phyloP scores from a whole-genome alignment of 2,329 filamentous ascomycete species.

The Cryphonectria naterciae region DNA sequence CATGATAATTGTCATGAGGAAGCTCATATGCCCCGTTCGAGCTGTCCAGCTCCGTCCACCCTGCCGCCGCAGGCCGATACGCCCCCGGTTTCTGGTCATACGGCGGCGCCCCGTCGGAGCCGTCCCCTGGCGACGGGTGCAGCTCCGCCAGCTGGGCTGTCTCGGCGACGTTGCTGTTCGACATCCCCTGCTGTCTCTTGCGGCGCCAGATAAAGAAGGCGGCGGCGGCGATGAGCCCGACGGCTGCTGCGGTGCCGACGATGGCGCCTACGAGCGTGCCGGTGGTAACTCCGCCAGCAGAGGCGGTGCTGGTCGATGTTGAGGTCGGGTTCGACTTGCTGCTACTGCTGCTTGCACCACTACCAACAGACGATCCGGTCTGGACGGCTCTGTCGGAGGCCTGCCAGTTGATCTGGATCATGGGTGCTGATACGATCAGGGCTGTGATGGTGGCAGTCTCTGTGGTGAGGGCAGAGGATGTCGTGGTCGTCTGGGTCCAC shows the following conservation, averaged over 20 bases:
- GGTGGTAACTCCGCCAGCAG: background rate
- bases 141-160: slow-evolving; percentile 1
- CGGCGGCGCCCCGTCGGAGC: background rate
- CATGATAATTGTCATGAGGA: background rate
- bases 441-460: slow-evolving; percentile 12
- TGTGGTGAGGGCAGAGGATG: background rate
- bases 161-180: background rate
- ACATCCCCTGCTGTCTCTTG: background rate
- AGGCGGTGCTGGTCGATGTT: background rate
- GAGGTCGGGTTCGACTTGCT: background rate
- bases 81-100: background rate
- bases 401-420: slow-evolving; percentile 23
- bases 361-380: background rate
- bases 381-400: background rate
- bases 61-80: background rate
- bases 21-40: background rate
- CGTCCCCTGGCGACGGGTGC: background rate
- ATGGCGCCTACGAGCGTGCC: background rate
- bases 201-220: slow-evolving; percentile 6
- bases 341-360: background rate
- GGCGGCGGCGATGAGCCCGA: background rate
- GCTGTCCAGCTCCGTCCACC: background rate
- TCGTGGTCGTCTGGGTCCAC: background rate
- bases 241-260: background rate
- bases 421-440: slow-evolving; percentile 12